phyloP scores from a whole-genome alignment of 2,329 filamentous ascomycete species.

The Phialocephala sp. region DNA sequence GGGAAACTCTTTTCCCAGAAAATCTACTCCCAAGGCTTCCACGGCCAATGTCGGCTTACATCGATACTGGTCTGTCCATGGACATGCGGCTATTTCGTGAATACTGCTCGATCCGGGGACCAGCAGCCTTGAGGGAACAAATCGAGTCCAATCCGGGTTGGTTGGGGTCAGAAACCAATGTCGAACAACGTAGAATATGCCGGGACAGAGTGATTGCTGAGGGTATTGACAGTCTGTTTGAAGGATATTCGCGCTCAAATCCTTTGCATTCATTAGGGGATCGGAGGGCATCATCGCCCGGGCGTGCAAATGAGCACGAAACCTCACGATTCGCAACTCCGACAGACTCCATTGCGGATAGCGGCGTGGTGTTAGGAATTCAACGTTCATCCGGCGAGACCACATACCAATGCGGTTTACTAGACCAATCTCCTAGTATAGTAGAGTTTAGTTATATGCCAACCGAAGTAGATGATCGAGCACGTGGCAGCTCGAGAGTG shows the following conservation, averaged over 20 bases:
- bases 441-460: no score
- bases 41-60: slow-evolving; percentile 21
- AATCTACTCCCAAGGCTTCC: not conserved
- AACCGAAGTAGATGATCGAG: no score
- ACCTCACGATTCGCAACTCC: slow-evolving; percentile 11
- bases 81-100: slow-evolving; percentile 17
- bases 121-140: not conserved
- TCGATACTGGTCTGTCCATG: slow-evolving; percentile 7
- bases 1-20: slow-evolving; percentile 31
- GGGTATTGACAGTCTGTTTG: not conserved
- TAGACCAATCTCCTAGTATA: no score
- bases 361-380: slow-evolving; percentile 16
- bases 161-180: slow-evolving; percentile 5
- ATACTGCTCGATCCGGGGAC: slow-evolving; percentile 14
- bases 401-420: no score
- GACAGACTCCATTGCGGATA: slow-evolving; percentile 15
- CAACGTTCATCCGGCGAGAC: slow-evolving; percentile 10
- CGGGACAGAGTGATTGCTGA: not conserved
- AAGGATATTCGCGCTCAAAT: not conserved
- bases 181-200: slow-evolving; percentile 9
- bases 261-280: not conserved
- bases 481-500: no score
- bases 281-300: not conserved
- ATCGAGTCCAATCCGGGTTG: slow-evolving; percentile 11
- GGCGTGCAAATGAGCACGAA: not conserved